These are phyloP conservation scores for Xylaria longipes DNA, from an alignment of 495 filamentous ascomycete genomes.

Conservation along the genomic window DNA sequence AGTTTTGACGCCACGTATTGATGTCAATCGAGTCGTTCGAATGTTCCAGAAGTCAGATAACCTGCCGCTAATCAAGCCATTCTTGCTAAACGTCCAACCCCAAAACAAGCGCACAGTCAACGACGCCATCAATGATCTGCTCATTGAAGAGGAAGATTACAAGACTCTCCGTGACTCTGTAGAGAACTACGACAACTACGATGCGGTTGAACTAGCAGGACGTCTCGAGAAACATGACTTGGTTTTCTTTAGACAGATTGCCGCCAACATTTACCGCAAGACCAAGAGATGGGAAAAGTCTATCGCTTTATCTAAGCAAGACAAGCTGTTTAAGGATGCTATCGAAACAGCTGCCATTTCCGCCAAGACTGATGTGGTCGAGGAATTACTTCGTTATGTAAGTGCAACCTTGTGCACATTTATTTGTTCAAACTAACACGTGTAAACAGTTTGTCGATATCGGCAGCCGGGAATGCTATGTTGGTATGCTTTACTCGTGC, in stretches of 20 bases:
- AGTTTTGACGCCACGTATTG: constrained; percentile 87
- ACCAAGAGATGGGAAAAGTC: constrained; percentile 99
- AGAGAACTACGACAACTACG: constrained; percentile 99
- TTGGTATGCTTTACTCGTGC: constrained; percentile 98
- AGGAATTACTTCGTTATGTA: constrained; percentile 95
- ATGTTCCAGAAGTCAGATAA: constrained; percentile 99
- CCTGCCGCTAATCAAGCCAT: constrained; percentile 98
- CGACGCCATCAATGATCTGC: constrained; percentile 95
- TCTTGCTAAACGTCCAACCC: constrained; percentile 92
- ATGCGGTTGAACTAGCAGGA: constrained; percentile 92
- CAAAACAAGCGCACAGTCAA: constrained; percentile 99
- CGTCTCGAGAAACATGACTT: constrained; percentile 95
- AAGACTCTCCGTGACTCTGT: constrained; percentile 98
- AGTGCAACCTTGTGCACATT: constrained; percentile 51
- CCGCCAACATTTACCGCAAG: constrained; percentile 98
- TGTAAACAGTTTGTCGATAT: constrained; percentile 90
- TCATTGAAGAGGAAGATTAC: constrained; percentile 99
- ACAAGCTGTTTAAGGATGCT: constrained; percentile 99
- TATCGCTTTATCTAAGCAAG: constrained; percentile 97
- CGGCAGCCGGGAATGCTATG: constrained; percentile 98
- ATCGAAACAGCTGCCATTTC: constrained; percentile 99
- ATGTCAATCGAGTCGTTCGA: constrained; percentile 96
- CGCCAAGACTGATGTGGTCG: constrained; percentile 86
- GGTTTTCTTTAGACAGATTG: constrained; percentile 99
- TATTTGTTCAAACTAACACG: constrained; percentile 42